Conservation (phyloP, 768 basidiomycete genomes). For the Suillus sp. region DNA sequence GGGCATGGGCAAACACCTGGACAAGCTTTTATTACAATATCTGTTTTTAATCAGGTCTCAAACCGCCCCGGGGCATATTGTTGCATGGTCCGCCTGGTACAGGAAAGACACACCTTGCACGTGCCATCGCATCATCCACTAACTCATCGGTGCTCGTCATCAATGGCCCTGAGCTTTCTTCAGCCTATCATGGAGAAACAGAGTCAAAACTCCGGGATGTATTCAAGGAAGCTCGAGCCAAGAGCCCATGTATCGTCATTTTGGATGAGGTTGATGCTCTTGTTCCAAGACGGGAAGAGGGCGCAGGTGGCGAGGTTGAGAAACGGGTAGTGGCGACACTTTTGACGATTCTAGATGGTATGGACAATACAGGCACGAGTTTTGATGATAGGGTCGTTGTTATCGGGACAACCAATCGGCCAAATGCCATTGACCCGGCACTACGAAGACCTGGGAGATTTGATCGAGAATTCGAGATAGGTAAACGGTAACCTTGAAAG, state of each 20-base stretch:
- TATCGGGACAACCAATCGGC: constrained; percentile 94
- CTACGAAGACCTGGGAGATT: constrained; percentile 88
- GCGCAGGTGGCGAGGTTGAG: constrained; percentile 93
- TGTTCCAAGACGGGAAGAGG: constrained; percentile 87
- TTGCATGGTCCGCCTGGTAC: constrained; percentile 97
- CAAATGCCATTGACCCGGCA: constrained; percentile 94
- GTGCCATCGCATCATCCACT: constrained; percentile 89
- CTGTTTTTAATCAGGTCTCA: constrained; percentile 59
- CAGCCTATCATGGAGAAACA: constrained; percentile 96
- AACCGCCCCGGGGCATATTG: constrained; percentile 93
- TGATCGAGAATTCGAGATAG: constrained; percentile 95
- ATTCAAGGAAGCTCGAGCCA: constrained; percentile 78
- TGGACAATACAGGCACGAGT: constrained; percentile 51
- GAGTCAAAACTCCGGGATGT: constrained; percentile 89
- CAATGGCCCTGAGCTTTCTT: constrained; percentile 93
- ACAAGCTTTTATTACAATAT: constrained; percentile 19
- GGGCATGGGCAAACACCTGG: constrained; percentile 17
- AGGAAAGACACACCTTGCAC: constrained; percentile 95
- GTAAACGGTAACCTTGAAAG: constrained; percentile 39
- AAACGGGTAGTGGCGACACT: constrained; percentile 94
- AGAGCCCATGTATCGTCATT: constrained; percentile 91
- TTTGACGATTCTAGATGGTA: constrained; percentile 93
- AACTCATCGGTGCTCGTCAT: constrained; percentile 88
- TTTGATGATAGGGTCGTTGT: constrained; percentile 76
- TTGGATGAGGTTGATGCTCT: constrained; percentile 96